Evolutionary conservation across 139 green algal genomes (phyloP), one percentile per base, ranked within the genome.

Genomic region (Chlamydomonas incerta): DNA sequence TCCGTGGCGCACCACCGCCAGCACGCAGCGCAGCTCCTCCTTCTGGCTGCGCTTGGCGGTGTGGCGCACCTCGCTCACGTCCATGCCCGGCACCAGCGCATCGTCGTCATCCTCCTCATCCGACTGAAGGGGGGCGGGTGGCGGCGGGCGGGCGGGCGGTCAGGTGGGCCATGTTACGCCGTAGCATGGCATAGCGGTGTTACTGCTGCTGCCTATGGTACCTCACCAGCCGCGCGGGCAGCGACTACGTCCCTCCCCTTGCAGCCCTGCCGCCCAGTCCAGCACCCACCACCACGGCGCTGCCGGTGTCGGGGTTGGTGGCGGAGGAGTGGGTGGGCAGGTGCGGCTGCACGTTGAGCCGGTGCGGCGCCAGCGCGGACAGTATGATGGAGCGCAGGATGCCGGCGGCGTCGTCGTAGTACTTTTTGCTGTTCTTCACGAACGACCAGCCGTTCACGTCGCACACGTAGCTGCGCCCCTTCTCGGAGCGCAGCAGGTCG

Each of bases 371-470:
- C 34, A 97, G 90, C 34, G 95, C 94, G 46, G 80, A 94, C 35
- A 98, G 90, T 24, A 97, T 93, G 60, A 97, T 93, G 80, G 67
- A 85, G 29, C 87, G 69, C 83, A 91, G 73, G 37, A 90, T 96
- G 80, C 94, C 95, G 2, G 96, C 95, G 2, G 95, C 92, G 73
- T 98, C 96, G 80, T 98, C 96, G 41, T 98, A 98, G 92, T 98
- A 99, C 95, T 99, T 99, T 71, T 96, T 93, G 24, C 90, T 96
- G 93, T 98, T 99, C 91, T 99, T 99, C 13, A 99, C 98, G 79
- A 99, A 99, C 75, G 85, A 96, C 97, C 96, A 99, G 82, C 98
- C 98, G 88, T 99, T 99, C 58, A 99, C 98, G 82, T 99, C 98
- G 88, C 98, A 99, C 35, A 99, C 98, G 79, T 96, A 99, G 6